Percentiles rank a stretch among this genome's conserved stretches.
phyloP scores from a whole-genome alignment of 2,329 filamentous ascomycete species.

The Exophiala phaeomuriformis region DNA sequence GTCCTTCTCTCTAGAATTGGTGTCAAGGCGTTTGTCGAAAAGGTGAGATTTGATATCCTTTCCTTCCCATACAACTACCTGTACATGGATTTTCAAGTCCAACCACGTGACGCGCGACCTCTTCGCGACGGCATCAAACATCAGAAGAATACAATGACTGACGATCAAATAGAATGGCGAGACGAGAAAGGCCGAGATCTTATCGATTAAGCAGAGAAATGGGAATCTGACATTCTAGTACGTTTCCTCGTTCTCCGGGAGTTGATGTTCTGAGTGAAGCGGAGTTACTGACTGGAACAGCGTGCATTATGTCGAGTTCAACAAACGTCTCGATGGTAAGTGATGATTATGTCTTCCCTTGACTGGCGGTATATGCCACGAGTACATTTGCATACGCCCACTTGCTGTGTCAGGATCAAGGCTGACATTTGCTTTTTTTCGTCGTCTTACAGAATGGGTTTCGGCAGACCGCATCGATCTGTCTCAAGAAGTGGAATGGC shows the following conservation, averaged over 20 bases:
- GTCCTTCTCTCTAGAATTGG: conserved; percentile 47
- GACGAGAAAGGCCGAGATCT: conserved; percentile 83
- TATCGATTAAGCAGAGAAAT: conserved; percentile 88
- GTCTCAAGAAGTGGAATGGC: conserved; percentile 89
- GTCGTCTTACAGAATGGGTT: conserved; percentile 72
- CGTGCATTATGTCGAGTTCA: conserved; percentile 97
- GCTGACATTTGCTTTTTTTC: conserved; percentile 16
- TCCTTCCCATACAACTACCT: neutral
- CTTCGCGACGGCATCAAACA: conserved; percentile 3
- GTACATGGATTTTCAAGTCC: neutral
- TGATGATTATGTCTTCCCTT: neutral
- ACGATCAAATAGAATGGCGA: conserved; percentile 57
- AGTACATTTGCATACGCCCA: neutral
- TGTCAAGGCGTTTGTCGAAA: conserved; percentile 60
- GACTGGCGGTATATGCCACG: neutral
- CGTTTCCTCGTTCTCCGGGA: conserved; percentile 15
- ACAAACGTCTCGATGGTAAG: conserved; percentile 65
- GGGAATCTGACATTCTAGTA: conserved; percentile 79
- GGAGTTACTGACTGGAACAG: conserved; percentile 27
- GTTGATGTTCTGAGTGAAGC: no score
- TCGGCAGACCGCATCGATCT: conserved; percentile 76
- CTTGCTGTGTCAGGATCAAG: neutral
- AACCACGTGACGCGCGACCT: conserved; percentile 20
- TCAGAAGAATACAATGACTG: conserved; percentile 1
- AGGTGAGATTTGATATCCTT: conserved; percentile 42